Percentiles rank a stretch among this genome's conserved stretches.
Evolutionary conservation across 805 yeast species (phyloP).

Genomic region (Teunomyces funiuensis): DNA sequence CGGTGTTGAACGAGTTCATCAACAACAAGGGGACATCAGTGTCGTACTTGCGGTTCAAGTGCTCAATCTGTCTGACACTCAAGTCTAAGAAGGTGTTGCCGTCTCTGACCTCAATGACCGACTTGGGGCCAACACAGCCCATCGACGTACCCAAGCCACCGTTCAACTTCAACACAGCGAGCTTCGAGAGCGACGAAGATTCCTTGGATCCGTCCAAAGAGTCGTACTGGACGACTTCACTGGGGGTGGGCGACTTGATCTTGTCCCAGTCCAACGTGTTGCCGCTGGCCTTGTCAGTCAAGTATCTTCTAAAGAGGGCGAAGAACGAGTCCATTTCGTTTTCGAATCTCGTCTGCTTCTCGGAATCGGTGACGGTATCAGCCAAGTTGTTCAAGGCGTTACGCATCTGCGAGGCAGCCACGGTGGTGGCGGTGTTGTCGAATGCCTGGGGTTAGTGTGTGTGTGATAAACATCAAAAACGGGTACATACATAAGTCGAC

Average conservation of each 20-base stretch:
- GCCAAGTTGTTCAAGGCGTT: slow-evolving; percentile 88
- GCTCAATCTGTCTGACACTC: slow-evolving; percentile 95
- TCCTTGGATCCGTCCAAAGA: slow-evolving; percentile 34
- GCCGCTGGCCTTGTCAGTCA: slow-evolving; percentile 85
- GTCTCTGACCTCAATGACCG: slow-evolving; percentile 97
- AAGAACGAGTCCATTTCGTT: slow-evolving; percentile 93
- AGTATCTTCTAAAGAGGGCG: slow-evolving; percentile 87
- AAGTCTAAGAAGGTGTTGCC: slow-evolving; percentile 96
- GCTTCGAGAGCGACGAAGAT: slow-evolving; percentile 57
- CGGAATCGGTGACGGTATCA: slow-evolving; percentile 66
- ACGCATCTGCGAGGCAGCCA: slow-evolving; percentile 97
- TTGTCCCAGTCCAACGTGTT: slow-evolving; percentile 90
- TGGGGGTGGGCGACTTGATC: slow-evolving; percentile 85
- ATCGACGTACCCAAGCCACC: slow-evolving; percentile 99
- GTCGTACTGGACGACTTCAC: slow-evolving; percentile 83
- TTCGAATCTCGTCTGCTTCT: slow-evolving; percentile 63
- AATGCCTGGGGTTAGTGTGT: slow-evolving; percentile 59
- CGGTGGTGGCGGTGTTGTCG: slow-evolving; percentile 90
- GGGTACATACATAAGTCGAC: slow-evolving; percentile 59
- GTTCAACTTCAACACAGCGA: slow-evolving; percentile 93
- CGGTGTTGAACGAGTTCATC: slow-evolving; percentile 99
- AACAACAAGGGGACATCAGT: slow-evolving; percentile 93
- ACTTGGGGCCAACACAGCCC: slow-evolving; percentile 99
- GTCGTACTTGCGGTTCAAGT: slow-evolving; percentile 84
- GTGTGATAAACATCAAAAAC: neutral